Evolutionary conservation across 1,284 basidiomycete species (phyloP).

Genomic region (Boletus hoseneyae): DNA sequence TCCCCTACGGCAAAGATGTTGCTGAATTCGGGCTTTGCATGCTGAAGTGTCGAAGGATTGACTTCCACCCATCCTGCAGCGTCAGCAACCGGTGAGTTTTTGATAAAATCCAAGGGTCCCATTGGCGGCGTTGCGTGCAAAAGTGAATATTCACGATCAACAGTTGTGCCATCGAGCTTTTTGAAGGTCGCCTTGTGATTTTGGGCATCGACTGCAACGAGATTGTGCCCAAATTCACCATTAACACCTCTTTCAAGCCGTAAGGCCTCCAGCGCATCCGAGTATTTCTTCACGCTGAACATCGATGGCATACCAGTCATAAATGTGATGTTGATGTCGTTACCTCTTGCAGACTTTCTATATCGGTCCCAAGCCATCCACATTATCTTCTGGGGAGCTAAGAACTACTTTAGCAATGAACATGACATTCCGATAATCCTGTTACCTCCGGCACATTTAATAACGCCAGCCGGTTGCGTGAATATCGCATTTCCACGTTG

Average conservation of each 20-base stretch:
- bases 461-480: conserved; percentile 91
- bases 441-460: conserved; percentile 92
- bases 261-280: conserved; percentile 78
- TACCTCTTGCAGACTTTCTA: conserved; percentile 51
- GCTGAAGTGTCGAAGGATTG: conserved; percentile 75
- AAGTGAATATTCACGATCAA: conserved; percentile 76
- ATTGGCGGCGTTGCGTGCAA: conserved; percentile 91
- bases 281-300: conserved; percentile 92
- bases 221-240: conserved; percentile 81
- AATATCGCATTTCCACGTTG: conserved; percentile 86
- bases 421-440: conserved; percentile 13
- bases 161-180: conserved; percentile 60
- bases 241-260: conserved; percentile 79
- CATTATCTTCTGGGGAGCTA: conserved; percentile 91
- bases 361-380: conserved; percentile 91
- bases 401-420: conserved; percentile 4
- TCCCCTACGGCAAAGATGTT: conserved; percentile 94
- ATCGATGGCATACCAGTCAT: conserved; percentile 92
- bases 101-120: conserved; percentile 84
- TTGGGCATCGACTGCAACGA: conserved; percentile 68
- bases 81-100: conserved; percentile 77
- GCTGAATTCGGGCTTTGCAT: conserved; percentile 71
- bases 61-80: conserved; percentile 87
- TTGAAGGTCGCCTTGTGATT: conserved; percentile 85
- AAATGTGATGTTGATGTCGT: conserved; percentile 74